Evolutionary conservation across 306 rosid genomes (phyloP).

Genomic region (Cicer arietinum): DNA sequence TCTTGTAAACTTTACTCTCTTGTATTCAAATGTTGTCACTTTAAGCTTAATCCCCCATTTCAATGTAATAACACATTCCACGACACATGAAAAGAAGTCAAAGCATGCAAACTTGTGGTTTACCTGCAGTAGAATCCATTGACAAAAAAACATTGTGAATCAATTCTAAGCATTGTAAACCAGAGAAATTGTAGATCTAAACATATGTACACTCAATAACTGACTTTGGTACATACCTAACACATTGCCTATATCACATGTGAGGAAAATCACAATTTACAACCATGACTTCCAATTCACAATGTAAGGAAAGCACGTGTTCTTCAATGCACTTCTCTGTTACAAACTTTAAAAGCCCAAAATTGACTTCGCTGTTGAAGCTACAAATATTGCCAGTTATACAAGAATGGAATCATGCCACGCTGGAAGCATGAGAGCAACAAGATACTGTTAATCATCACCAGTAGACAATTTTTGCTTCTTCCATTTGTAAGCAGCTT

Average conservation of each 20-base stretch:
- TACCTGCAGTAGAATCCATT: background rate
- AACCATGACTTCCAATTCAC: conserved; percentile 15
- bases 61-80: background rate
- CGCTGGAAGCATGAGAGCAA: background rate
- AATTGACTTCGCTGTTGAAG: conserved; percentile 29
- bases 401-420: conserved; percentile 9
- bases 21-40: background rate
- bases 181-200: background rate
- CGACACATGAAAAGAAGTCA: background rate
- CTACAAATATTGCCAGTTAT: background rate
- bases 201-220: background rate
- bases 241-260: background rate
- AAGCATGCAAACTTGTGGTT: background rate
- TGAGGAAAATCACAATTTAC: background rate
- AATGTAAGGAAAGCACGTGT: conserved; percentile 7
- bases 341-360: background rate
- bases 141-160: background rate
- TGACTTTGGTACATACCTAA: conserved; percentile 8
- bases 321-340: conserved; percentile 20
- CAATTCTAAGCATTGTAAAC: background rate
- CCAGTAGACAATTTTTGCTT: conserved; percentile 66
- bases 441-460: conserved; percentile 50
- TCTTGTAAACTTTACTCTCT: background rate
- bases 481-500: conserved; percentile 98
- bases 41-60: background rate